Evolutionary conservation across 1,139 yeast species (phyloP).

Genomic region (Debaryomycetaceae sp.): DNA sequence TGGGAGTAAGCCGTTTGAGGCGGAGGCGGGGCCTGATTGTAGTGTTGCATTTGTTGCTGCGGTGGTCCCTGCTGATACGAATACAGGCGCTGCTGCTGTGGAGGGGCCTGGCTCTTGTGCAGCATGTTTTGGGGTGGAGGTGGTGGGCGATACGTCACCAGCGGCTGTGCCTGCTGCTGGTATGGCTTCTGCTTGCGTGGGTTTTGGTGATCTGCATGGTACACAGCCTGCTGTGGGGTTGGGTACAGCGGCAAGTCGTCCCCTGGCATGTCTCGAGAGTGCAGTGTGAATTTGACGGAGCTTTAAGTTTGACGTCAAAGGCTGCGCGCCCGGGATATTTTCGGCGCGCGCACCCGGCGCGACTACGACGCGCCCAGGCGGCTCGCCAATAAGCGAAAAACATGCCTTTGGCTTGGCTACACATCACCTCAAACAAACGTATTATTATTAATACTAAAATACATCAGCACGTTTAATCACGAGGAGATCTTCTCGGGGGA

Average conservation of each 20-base stretch:
- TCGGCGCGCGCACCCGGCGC: no score
- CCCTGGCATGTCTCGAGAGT: constrained; percentile 21
- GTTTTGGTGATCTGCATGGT: constrained; percentile 24
- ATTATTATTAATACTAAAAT: constrained; percentile 11
- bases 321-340: no score
- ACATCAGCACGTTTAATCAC: constrained; percentile 31
- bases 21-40: constrained; percentile 6
- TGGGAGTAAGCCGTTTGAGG: constrained; percentile 12
- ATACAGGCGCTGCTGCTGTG: constrained; percentile 16
- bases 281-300: no score
- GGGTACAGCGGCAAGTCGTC: constrained; percentile 47
- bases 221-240: constrained; percentile 42
- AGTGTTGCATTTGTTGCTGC: constrained; percentile 10
- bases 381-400: no score
- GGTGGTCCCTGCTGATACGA: constrained; percentile 14
- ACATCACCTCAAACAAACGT: constrained; percentile 13
- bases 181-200: constrained; percentile 12
- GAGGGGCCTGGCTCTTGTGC: constrained; percentile 11
- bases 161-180: constrained; percentile 16
- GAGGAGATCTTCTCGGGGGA: constrained; percentile 43
- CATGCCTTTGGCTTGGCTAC: no score
- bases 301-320: no score
- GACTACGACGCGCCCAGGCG: no score
- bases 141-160: constrained; percentile 9
- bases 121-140: constrained; percentile 11